Evolutionary conservation across 1,139 yeast genomes (phyloP).

Genomic region (Zygosaccharomyces sapae): DNA sequence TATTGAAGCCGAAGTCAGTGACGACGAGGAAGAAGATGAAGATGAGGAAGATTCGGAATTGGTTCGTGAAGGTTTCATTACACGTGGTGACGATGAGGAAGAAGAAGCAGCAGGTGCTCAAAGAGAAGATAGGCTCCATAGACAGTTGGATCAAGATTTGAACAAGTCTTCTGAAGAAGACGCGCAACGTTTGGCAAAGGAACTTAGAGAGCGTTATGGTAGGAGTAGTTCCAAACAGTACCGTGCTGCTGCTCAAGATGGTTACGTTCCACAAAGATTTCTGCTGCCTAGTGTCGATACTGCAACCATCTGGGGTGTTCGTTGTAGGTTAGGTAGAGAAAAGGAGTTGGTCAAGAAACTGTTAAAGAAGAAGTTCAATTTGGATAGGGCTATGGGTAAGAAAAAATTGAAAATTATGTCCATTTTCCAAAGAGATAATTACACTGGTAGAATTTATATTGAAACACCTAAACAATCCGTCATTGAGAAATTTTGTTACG

Average conservation of each 20-base stretch:
- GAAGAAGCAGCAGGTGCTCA: constrained; percentile 46
- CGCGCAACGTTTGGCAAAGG: constrained; percentile 90
- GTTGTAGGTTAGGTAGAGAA: constrained; percentile 91
- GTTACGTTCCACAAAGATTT: constrained; percentile 86
- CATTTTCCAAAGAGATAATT: constrained; percentile 93
- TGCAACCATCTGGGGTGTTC: constrained; percentile 92
- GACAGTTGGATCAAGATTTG: constrained; percentile 87
- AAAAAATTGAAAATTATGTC: constrained; percentile 71
- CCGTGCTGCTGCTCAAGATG: constrained; percentile 75
- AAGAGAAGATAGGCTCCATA: constrained; percentile 64
- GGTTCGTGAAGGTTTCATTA: constrained; percentile 75
- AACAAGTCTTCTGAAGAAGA: constrained; percentile 91
- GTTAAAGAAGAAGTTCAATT: constrained; percentile 63
- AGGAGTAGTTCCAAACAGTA: constrained; percentile 77
- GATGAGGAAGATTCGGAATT: constrained; percentile 93
- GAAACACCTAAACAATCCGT: constrained; percentile 95
- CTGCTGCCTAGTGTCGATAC: constrained; percentile 93
- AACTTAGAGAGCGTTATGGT: constrained; percentile 88
- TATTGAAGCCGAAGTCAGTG: constrained; percentile 99
- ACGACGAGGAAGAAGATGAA: constrained; percentile 91
- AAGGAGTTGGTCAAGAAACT: constrained; percentile 83
- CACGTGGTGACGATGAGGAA: constrained; percentile 55
- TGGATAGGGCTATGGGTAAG: constrained; percentile 41
- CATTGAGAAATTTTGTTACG: constrained; percentile 79
- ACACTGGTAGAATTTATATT: constrained; percentile 84